Conservation (phyloP, 2,329 filamentous ascomycete genomes). For the Coniella lustricola region DNA sequence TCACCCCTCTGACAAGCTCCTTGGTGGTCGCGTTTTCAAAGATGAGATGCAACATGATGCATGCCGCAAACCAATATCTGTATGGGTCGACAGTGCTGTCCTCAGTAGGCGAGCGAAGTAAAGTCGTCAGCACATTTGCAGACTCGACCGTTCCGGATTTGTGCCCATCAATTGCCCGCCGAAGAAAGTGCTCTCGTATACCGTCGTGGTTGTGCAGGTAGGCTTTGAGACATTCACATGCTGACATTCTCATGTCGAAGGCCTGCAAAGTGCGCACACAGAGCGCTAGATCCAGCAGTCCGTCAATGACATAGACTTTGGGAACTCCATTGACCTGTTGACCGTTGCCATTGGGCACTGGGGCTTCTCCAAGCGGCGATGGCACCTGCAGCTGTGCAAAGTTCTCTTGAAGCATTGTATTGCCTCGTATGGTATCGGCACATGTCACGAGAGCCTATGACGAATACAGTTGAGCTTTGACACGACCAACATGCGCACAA, state of each 20-base stretch:
- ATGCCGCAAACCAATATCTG: slow-evolving; percentile 80
- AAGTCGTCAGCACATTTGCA: slow-evolving; percentile 78
- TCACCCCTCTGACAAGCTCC: slow-evolving; percentile 68
- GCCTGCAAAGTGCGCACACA: slow-evolving; percentile 58
- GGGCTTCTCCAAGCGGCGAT: slow-evolving; percentile 42
- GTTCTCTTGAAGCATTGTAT: slow-evolving; percentile 71
- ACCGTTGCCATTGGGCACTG: slow-evolving; percentile 30
- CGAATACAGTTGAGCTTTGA: slow-evolving; percentile 10
- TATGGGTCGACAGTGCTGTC: slow-evolving; percentile 71
- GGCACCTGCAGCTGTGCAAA: slow-evolving; percentile 83
- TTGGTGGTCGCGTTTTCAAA: slow-evolving; percentile 77
- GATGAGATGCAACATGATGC: slow-evolving; percentile 79
- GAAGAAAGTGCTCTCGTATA: slow-evolving; percentile 78
- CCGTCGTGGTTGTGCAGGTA: slow-evolving; percentile 79
- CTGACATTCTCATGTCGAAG: slow-evolving; percentile 76
- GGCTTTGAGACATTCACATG: slow-evolving; percentile 84
- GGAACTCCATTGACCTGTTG: slow-evolving; percentile 42
- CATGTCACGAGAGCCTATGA: slow-evolving; percentile 70
- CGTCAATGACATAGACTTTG: slow-evolving; percentile 86
- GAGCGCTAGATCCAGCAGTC: slow-evolving; percentile 75
- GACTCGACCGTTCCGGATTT: slow-evolving; percentile 69
- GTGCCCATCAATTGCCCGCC: slow-evolving; percentile 84
- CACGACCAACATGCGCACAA: slow-evolving; percentile 7
- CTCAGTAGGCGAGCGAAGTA: slow-evolving; percentile 61
- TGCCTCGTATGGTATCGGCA: slow-evolving; percentile 81